Evolutionary conservation across 2,329 filamentous ascomycete species (phyloP).

Genomic region (Diplodia sapinea): DNA sequence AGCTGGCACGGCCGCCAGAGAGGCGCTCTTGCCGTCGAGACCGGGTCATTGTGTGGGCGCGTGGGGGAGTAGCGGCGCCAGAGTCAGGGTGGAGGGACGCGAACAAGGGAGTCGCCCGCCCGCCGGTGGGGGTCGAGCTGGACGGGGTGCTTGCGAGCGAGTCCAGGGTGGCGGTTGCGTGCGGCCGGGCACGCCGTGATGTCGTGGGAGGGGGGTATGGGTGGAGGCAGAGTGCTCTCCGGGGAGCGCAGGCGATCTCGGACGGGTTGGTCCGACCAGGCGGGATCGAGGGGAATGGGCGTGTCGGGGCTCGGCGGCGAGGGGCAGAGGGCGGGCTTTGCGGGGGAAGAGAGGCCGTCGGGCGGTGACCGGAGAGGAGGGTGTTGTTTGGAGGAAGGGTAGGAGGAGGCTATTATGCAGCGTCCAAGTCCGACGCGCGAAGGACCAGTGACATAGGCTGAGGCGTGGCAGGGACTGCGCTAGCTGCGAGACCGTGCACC

Average conservation of each 20-base stretch:
- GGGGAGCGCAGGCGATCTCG: slow-evolving; percentile 20
- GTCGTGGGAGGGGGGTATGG: background rate
- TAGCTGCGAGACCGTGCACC: slow-evolving; percentile 19
- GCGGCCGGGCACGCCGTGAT: slow-evolving; percentile 6
- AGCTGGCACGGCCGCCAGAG: slow-evolving; percentile 44
- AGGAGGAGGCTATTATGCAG: slow-evolving; percentile 21
- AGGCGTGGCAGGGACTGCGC: slow-evolving; percentile 26
- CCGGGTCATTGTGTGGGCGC: slow-evolving; percentile 39
- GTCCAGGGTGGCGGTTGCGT: slow-evolving; percentile 19
- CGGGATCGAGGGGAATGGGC: slow-evolving; percentile 19
- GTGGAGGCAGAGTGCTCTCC: slow-evolving; percentile 13
- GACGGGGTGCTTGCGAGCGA: slow-evolving; percentile 6
- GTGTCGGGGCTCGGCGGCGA: background rate
- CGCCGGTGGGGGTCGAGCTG: slow-evolving; percentile 16
- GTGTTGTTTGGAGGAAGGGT: slow-evolving; percentile 8
- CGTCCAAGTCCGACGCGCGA: slow-evolving; percentile 8
- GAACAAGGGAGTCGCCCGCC: slow-evolving; percentile 25
- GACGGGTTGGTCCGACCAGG: slow-evolving; percentile 15
- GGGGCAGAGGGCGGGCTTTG: slow-evolving; percentile 14
- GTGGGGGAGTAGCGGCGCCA: slow-evolving; percentile 4
- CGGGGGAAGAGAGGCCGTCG: background rate
- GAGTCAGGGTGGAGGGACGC: slow-evolving; percentile 17
- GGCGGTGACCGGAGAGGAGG: slow-evolving; percentile 3
- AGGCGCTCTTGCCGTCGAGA: slow-evolving; percentile 43
- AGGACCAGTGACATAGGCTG: slow-evolving; percentile 22